Conservation (phyloP, 176 grass and related monocot species). For the Rhynchospora pubera region DNA sequence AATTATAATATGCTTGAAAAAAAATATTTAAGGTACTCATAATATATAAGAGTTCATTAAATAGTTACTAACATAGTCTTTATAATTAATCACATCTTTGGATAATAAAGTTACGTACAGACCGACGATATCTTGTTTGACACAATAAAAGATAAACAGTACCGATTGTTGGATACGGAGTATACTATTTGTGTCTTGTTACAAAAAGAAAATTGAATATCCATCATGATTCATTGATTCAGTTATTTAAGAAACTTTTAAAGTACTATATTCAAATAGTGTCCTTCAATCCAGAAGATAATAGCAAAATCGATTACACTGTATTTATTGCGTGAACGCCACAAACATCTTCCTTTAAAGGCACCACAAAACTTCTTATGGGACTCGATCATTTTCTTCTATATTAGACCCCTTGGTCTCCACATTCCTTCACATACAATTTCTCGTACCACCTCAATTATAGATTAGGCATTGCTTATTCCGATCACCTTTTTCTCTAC, state of each 20-base stretch:
- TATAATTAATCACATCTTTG: not conserved
- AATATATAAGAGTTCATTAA: no score
- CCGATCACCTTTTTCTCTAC: not conserved
- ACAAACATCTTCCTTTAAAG: not conserved
- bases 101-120: not conserved
- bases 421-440: not conserved
- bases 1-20: no score
- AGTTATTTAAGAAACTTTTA: no score
- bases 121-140: not conserved
- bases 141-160: not conserved
- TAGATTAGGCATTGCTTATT: not conserved
- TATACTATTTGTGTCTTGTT: not conserved
- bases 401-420: not conserved
- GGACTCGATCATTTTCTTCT: not conserved
- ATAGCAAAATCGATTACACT: not conserved
- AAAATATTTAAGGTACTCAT: no score
- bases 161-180: not conserved
- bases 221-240: no score
- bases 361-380: not conserved
- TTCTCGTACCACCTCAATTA: not conserved
- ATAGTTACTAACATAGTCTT: no score
- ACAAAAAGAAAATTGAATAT: no score
- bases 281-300: not conserved
- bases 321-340: constrained; percentile 7
- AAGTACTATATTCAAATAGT: not conserved